Conservation (phyloP, 2,329 filamentous ascomycete genomes). For the Neocucurbitaria cava region DNA sequence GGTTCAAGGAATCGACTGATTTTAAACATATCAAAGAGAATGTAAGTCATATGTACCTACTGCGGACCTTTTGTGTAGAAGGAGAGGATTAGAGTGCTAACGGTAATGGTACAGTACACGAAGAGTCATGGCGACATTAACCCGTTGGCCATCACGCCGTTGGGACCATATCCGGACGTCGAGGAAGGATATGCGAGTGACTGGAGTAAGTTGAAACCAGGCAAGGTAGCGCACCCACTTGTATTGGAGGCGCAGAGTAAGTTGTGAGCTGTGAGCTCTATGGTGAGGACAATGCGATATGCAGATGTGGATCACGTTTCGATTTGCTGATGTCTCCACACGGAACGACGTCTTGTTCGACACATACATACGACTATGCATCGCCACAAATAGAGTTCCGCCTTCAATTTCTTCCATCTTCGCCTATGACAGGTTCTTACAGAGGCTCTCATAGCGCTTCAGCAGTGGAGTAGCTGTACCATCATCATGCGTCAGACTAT, state of each 20-base stretch:
- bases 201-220: conserved; percentile 57
- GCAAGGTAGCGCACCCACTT: conserved; percentile 54
- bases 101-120: conserved; percentile 52
- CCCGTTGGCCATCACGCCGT: conserved; percentile 66
- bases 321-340: neutral
- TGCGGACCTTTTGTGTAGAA: neutral
- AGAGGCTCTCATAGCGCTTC: too few relatives aligned
- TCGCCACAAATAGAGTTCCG: too few relatives aligned
- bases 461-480: too few relatives aligned
- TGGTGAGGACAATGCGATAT: neutral
- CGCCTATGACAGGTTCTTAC: too few relatives aligned
- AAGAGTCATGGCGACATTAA: conserved; percentile 68
- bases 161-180: conserved; percentile 67
- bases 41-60: conserved; percentile 30
- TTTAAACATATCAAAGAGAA: conserved; percentile 75
- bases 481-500: too few relatives aligned
- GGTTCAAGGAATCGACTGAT: conserved; percentile 66
- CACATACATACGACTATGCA: too few relatives aligned
- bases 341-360: too few relatives aligned
- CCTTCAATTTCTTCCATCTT: too few relatives aligned
- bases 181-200: conserved; percentile 60
- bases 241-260: conserved; percentile 42
- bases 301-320: neutral
- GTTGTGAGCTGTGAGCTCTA: conserved; percentile 13
- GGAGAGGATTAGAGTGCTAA: neutral